These are phyloP conservation scores for Pelargonium citronellum DNA, from an alignment of 441 rosid genomes.

Conservation along the genomic window DNA sequence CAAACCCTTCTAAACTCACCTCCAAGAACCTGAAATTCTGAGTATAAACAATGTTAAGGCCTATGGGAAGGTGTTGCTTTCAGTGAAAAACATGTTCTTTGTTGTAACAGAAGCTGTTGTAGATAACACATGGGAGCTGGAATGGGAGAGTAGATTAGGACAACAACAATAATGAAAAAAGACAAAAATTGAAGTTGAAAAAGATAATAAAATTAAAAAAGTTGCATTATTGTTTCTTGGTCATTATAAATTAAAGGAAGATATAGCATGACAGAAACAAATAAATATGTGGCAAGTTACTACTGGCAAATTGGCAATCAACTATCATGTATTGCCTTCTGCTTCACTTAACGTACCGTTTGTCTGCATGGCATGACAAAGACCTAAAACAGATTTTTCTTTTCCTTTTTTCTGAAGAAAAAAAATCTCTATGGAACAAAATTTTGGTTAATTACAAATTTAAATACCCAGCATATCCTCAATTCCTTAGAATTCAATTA, in stretches of 20 bases:
- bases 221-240: not conserved
- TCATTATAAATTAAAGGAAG: not conserved
- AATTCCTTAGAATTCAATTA: no score
- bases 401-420: no score
- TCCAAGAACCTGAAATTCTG: not conserved
- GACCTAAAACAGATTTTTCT: no score
- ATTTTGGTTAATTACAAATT: no score
- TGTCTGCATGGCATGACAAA: no score
- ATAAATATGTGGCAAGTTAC: no score
- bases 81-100: not conserved
- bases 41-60: not conserved
- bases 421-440: no score
- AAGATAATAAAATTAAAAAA: not conserved
- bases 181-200: conserved; percentile 5
- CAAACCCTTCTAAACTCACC: conserved; percentile 18
- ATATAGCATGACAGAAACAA: no score
- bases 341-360: no score
- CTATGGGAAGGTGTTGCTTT: not conserved
- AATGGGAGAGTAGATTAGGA: not conserved
- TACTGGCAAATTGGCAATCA: no score
- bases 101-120: not conserved
- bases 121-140: not conserved
- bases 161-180: not conserved
- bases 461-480: no score
- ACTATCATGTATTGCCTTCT: no score